These are phyloP conservation scores for Sporothrix pallida DNA, from an alignment of 2,329 filamentous ascomycete genomes.

Conservation along the genomic window DNA sequence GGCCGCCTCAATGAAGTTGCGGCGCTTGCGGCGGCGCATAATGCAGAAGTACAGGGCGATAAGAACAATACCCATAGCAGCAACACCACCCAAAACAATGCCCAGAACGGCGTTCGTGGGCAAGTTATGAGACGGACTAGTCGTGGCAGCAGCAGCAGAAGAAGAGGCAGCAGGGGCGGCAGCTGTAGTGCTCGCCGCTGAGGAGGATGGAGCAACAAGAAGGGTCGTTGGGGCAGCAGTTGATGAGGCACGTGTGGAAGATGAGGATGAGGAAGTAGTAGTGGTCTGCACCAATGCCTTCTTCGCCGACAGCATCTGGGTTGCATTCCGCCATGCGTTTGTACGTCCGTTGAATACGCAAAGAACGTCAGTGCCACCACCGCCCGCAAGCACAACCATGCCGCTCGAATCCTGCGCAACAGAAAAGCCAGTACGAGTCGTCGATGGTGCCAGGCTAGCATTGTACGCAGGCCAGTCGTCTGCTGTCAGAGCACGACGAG, in stretches of 20 bases:
- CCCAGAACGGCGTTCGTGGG: slow-evolving; percentile 64
- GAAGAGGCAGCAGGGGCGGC: slow-evolving; percentile 42
- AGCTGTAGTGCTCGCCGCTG: slow-evolving; percentile 40
- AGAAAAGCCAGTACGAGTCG: slow-evolving; percentile 70
- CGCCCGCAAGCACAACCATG: slow-evolving; percentile 78
- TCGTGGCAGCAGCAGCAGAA: slow-evolving; percentile 33
- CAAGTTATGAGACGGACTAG: slow-evolving; percentile 43
- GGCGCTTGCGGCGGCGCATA: slow-evolving; percentile 61
- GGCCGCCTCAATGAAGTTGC: slow-evolving; percentile 55
- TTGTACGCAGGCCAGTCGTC: slow-evolving; percentile 81
- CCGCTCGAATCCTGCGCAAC: slow-evolving; percentile 71
- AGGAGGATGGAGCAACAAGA: slow-evolving; percentile 37
- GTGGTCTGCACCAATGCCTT: slow-evolving; percentile 45
- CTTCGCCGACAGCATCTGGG: slow-evolving; percentile 61
- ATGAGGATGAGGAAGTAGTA: slow-evolving; percentile 42
- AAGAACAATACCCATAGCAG: slow-evolving; percentile 29
- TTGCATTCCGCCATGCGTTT: slow-evolving; percentile 80
- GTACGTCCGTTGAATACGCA: slow-evolving; percentile 76
- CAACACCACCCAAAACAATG: slow-evolving; percentile 26
- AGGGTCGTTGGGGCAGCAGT: slow-evolving; percentile 19
- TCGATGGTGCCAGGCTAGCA: slow-evolving; percentile 69
- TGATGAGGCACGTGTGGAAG: slow-evolving; percentile 42
- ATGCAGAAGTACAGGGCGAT: slow-evolving; percentile 73
- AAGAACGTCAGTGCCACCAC: slow-evolving; percentile 67
- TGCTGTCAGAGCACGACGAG: slow-evolving; percentile 53